Percentiles rank a stretch among this genome's conserved stretches.
These are phyloP conservation scores for Diaporthe capsici DNA, from an alignment of 2,329 filamentous ascomycete genomes.

Conservation along the genomic window DNA sequence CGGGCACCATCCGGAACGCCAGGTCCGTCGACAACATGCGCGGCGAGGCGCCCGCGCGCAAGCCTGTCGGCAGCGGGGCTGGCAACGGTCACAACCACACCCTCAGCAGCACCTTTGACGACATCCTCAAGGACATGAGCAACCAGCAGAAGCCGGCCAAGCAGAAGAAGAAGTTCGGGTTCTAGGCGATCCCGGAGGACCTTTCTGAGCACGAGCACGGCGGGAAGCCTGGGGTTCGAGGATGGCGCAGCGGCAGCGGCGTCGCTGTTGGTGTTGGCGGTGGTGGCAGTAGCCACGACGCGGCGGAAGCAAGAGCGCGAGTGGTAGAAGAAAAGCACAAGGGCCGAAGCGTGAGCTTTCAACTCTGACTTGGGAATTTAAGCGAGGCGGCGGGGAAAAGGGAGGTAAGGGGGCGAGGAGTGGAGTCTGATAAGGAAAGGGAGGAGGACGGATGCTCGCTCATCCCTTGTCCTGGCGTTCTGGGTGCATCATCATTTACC, in stretches of 20 bases:
- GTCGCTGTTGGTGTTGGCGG: background rate
- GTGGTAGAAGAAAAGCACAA: slow-evolving; percentile 1
- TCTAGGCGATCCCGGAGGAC: slow-evolving; percentile 40
- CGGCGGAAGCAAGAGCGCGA: background rate
- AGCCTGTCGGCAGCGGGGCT: slow-evolving; percentile 40
- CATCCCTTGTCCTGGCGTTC: slow-evolving; percentile 16
- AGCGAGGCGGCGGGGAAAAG: slow-evolving; percentile 4
- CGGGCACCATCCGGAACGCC: slow-evolving; percentile 39
- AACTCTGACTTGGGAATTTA: background rate
- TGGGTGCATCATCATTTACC: background rate
- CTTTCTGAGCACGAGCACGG: slow-evolving; percentile 39
- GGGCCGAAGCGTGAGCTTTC: slow-evolving; percentile 15
- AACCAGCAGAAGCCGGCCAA: slow-evolving; percentile 47
- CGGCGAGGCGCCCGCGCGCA: slow-evolving; percentile 24
- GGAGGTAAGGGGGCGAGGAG: background rate
- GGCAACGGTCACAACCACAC: slow-evolving; percentile 34
- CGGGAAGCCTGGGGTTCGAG: slow-evolving; percentile 11
- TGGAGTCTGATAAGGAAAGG: background rate
- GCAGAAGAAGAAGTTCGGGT: slow-evolving; percentile 47
- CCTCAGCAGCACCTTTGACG: slow-evolving; percentile 52
- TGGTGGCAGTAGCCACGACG: background rate
- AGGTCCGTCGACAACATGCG: slow-evolving; percentile 46
- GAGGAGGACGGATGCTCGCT: background rate
- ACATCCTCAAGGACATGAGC: slow-evolving; percentile 55
- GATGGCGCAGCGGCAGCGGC: background rate